phyloP scores from a whole-genome alignment of 176 grass and related monocot species.

The Raddia guianensis region DNA sequence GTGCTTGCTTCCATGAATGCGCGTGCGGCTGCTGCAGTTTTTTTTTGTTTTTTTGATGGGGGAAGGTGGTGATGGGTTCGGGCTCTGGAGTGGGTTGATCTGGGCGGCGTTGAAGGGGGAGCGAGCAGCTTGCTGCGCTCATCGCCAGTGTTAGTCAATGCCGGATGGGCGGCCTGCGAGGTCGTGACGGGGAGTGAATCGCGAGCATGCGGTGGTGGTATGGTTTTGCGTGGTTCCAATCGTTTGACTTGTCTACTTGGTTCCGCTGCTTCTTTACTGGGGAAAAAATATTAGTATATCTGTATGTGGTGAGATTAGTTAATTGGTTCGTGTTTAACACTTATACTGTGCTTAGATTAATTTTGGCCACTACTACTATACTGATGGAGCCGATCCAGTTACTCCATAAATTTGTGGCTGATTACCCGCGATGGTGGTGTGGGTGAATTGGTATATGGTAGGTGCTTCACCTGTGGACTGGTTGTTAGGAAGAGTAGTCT shows the following conservation, averaged over 20 bases:
- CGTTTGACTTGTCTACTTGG: background rate
- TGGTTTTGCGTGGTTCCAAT: conserved; percentile 18
- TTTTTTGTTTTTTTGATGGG: background rate
- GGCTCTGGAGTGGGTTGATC: background rate
- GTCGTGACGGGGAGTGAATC: background rate
- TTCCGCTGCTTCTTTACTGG: background rate
- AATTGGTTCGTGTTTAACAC: background rate
- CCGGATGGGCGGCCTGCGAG: conserved; percentile 10
- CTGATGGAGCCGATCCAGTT: background rate
- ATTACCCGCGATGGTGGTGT: no score
- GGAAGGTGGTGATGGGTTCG: background rate
- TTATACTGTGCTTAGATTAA: background rate
- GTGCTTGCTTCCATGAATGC: conserved; percentile 23
- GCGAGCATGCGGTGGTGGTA: background rate
- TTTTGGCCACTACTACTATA: background rate
- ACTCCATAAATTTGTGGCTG: background rate
- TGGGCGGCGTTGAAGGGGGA: background rate
- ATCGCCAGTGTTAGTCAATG: conserved; percentile 17
- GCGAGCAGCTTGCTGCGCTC: background rate
- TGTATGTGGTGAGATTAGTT: background rate
- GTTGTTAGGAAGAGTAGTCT: conserved; percentile 35
- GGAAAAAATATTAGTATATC: background rate
- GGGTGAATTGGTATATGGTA: conserved; percentile 12
- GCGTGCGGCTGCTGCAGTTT: background rate
- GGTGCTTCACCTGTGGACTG: conserved; percentile 23